Evolutionary conservation across 768 basidiomycete species (phyloP).

Genomic region (Rhizopogon roseolus): DNA sequence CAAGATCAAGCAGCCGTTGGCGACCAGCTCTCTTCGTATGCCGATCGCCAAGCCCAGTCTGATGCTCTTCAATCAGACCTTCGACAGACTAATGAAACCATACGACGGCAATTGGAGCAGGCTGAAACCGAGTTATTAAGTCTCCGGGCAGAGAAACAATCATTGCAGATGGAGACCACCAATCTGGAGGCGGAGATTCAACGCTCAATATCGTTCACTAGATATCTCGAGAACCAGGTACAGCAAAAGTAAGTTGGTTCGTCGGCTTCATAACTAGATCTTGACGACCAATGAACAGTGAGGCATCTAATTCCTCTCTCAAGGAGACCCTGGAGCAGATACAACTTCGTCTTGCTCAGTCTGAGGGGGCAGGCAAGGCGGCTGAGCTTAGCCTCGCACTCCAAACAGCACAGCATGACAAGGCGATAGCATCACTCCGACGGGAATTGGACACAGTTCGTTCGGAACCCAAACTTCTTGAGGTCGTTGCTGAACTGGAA

Average conservation of each 20-base stretch:
- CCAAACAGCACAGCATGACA: slow-evolving; percentile 62
- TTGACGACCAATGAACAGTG: slow-evolving; percentile 31
- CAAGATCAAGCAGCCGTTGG: slow-evolving; percentile 25
- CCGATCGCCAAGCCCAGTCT: slow-evolving; percentile 23
- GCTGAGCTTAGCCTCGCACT: slow-evolving; percentile 65
- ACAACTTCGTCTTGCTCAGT: slow-evolving; percentile 41
- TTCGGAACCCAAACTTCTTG: slow-evolving; percentile 50
- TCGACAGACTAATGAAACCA: slow-evolving; percentile 28
- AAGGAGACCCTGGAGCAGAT: slow-evolving; percentile 36
- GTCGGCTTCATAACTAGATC: slow-evolving; percentile 3
- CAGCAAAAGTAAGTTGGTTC: slow-evolving; percentile 49
- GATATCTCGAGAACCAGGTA: slow-evolving; percentile 59
- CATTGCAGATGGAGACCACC: slow-evolving; percentile 53
- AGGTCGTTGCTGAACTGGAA: slow-evolving; percentile 53
- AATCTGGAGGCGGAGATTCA: slow-evolving; percentile 62
- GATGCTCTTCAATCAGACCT: slow-evolving; percentile 32
- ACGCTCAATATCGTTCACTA: slow-evolving; percentile 52
- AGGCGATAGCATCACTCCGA: slow-evolving; percentile 53
- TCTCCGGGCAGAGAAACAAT: slow-evolving; percentile 45
- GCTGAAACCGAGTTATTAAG: slow-evolving; percentile 29
- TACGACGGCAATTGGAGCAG: slow-evolving; percentile 38
- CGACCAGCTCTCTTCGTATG: slow-evolving; percentile 20
- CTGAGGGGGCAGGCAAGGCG: slow-evolving; percentile 54
- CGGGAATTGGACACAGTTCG: slow-evolving; percentile 50
- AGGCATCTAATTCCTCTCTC: slow-evolving; percentile 36